phyloP scores from a whole-genome alignment of 2,329 filamentous ascomycete species.

The Arthrobotrys iridis region DNA sequence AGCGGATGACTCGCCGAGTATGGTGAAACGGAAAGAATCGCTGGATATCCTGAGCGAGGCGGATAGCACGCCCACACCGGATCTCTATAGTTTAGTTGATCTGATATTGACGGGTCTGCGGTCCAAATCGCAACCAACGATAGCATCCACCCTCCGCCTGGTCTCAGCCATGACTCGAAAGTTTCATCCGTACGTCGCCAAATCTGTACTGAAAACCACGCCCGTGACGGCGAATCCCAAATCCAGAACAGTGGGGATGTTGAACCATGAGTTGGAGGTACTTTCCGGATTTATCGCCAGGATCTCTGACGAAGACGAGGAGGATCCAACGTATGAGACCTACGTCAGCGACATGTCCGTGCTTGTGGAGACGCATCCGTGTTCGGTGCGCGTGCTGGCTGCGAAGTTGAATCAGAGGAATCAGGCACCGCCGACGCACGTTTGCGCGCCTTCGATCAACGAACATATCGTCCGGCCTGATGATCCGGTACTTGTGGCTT shows the following conservation, averaged over 20 bases:
- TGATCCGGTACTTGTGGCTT: slow-evolving; percentile 72
- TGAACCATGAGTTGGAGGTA: slow-evolving; percentile 78
- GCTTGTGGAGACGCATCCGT: slow-evolving; percentile 76
- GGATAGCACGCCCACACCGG: slow-evolving; percentile 79
- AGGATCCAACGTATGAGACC: slow-evolving; percentile 71
- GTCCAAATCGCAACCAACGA: slow-evolving; percentile 86
- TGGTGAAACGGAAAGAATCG: slow-evolving; percentile 83
- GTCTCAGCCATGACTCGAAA: slow-evolving; percentile 85
- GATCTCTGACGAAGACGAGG: slow-evolving; percentile 74
- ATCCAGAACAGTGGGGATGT: slow-evolving; percentile 75
- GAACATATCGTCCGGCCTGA: slow-evolving; percentile 71
- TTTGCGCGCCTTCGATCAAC: slow-evolving; percentile 70
- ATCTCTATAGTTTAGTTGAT: slow-evolving; percentile 92
- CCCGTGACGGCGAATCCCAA: slow-evolving; percentile 67
- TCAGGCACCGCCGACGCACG: slow-evolving; percentile 68
- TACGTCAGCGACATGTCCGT: slow-evolving; percentile 77
- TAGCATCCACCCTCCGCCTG: slow-evolving; percentile 86
- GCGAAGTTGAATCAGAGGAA: slow-evolving; percentile 70
- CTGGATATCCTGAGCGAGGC: slow-evolving; percentile 83
- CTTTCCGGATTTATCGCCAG: slow-evolving; percentile 75
- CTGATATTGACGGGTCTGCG: slow-evolving; percentile 84
- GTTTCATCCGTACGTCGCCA: slow-evolving; percentile 86
- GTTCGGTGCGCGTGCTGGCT: slow-evolving; percentile 74
- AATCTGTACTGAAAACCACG: slow-evolving; percentile 77
- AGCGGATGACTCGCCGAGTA: slow-evolving; percentile 64